phyloP scores from a whole-genome alignment of 768 basidiomycete genomes.

The Termitomyces eurrhizus region DNA sequence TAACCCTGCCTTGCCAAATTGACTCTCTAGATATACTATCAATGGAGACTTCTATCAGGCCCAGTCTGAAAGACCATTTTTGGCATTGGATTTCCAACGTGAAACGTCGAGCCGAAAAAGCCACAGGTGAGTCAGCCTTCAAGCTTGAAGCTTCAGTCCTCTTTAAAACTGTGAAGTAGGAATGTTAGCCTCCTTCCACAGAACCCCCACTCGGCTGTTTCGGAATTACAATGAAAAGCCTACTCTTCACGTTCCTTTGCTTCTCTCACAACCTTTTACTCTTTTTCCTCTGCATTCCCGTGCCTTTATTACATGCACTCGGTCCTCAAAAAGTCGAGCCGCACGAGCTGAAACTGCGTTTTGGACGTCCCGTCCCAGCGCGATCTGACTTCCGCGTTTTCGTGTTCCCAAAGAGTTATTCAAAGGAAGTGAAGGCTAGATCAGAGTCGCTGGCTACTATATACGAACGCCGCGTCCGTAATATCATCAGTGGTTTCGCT shows the following conservation, averaged over 20 bases:
- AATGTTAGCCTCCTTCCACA: background rate
- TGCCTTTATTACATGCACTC: constrained; percentile 7
- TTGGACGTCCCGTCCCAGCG: background rate
- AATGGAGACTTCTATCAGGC: too few species aligned
- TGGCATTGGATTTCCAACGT: background rate
- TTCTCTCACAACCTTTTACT: constrained; percentile 17
- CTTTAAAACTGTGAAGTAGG: background rate
- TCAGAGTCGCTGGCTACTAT: constrained; percentile 10
- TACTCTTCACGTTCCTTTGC: constrained; percentile 13
- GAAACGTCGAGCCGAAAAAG: background rate
- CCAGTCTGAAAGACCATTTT: background rate
- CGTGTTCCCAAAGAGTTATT: constrained; percentile 13
- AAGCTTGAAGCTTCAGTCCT: background rate
- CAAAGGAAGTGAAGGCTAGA: constrained; percentile 32
- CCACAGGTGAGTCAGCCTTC: constrained; percentile 1
- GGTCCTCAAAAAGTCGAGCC: background rate
- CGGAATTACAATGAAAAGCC: constrained; percentile 12
- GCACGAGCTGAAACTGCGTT: background rate
- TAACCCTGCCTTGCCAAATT: background rate
- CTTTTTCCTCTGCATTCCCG: background rate
- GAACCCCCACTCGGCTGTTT: background rate
- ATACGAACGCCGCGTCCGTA: constrained; percentile 14
- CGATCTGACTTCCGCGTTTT: background rate
- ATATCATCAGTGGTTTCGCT: constrained; percentile 13
- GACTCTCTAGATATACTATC: background rate